Evolutionary conservation across 805 yeast genomes (phyloP).

Genomic region (Starmera caribaea): DNA sequence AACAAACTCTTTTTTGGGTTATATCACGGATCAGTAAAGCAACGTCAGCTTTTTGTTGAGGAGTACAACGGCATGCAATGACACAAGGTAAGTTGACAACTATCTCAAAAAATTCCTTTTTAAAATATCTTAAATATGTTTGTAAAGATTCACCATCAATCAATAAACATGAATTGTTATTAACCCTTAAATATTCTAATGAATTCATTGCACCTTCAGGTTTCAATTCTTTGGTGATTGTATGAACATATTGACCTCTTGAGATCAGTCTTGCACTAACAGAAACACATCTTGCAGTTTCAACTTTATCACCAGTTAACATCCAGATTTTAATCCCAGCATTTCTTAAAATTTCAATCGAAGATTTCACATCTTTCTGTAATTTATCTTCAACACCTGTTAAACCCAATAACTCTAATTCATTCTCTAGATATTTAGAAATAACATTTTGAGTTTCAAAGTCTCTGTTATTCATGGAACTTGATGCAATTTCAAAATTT

Average conservation of each 20-base stretch:
- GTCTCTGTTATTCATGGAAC: constrained; percentile 77
- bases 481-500: constrained; percentile 62
- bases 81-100: constrained; percentile 83
- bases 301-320: constrained; percentile 98
- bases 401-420: constrained; percentile 77
- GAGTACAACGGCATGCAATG: constrained; percentile 97
- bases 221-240: constrained; percentile 54
- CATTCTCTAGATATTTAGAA: constrained; percentile 62
- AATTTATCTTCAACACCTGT: constrained; percentile 97
- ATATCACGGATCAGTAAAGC: constrained; percentile 67
- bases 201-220: constrained; percentile 62
- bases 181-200: constrained; percentile 60
- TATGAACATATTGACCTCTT: constrained; percentile 89
- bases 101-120: constrained; percentile 64
- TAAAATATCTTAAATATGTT: constrained; percentile 50
- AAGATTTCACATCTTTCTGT: constrained; percentile 84
- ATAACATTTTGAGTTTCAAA: constrained; percentile 60
- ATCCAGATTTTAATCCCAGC: constrained; percentile 99
- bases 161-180: constrained; percentile 56
- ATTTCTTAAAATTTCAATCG: constrained; percentile 84
- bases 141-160: constrained; percentile 92
- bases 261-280: constrained; percentile 90
- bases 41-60: constrained; percentile 97
- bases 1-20: constrained; percentile 88
- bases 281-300: constrained; percentile 95